phyloP scores from a whole-genome alignment of 2,329 filamentous ascomycete species.

The Colletotrichum plurivorum region DNA sequence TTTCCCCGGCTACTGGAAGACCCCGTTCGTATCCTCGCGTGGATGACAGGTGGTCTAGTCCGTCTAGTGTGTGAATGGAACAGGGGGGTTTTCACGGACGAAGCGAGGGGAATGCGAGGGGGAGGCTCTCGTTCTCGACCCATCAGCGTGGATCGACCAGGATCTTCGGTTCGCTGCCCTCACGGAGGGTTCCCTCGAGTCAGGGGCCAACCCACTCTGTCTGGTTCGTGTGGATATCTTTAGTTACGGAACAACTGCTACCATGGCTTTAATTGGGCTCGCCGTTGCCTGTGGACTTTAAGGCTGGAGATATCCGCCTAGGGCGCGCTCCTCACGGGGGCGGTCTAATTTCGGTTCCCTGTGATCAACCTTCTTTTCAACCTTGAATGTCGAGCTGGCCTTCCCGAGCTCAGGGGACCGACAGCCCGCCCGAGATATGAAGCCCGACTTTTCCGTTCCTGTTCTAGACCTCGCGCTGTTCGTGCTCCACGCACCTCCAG shows the following conservation, averaged over 20 bases:
- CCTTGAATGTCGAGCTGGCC: background rate
- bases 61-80: no score
- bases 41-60: background rate
- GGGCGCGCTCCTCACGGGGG: background rate
- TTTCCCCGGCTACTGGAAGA: constrained; percentile 35
- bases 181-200: background rate
- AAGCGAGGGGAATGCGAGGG: no score
- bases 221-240: constrained; percentile 5
- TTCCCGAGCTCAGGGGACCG: background rate
- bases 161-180: constrained; percentile 1
- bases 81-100: no score
- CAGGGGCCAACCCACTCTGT: constrained; percentile 1
- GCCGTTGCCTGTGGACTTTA: background rate
- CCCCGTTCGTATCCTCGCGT: constrained; percentile 21
- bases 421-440: background rate
- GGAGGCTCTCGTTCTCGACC: no score
- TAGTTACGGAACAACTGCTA: background rate
- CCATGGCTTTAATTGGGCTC: constrained; percentile 3
- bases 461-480: background rate
- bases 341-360: constrained; percentile 24
- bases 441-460: background rate
- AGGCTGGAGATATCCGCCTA: constrained; percentile 4
- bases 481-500: background rate
- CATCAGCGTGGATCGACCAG: constrained; percentile 7
- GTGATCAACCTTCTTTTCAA: constrained; percentile 16